Base-by-base conservation (phyloP, 106 monocot species). In the Platanthera zijinensis region DNA sequence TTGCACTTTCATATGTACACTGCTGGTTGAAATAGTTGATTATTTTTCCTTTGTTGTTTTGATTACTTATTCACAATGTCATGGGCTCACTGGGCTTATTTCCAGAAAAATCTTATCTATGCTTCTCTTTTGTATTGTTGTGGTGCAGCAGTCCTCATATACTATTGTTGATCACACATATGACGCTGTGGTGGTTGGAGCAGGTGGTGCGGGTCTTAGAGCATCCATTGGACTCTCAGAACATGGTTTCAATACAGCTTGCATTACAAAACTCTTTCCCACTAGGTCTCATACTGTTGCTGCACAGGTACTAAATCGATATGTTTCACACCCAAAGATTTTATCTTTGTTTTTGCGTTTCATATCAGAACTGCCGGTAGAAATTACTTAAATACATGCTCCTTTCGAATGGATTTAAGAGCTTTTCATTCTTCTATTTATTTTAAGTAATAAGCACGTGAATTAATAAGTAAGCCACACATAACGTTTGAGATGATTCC, bases 151-250 rank as follows among this genome's bases (percentile, higher is more conserved):
- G 62, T 86, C 86, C 51, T 86, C 86, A 3, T 91, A 91, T 71
- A 91, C 88, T 6, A 63, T 91, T 53, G 91, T 91, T 28, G 88
- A 91, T 80, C 91, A 91, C 76, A 84, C 85, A 17, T 91, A 91
- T 74, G 91, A 91, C 82, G 91, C 88, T 39, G 88, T 91, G 9
- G 91, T 91, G n/a, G 86, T 91, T n/a, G 91, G 88, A 69, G 91
- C 91, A 30, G 91, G 88, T 8, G 91, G 91, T 57, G 91, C 91
- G 8, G 88, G 91, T 46, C 88, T 91, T 11, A 82, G 88, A 64
- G 86, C 91, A 7, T 84, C 91, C 3, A 91, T 91, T 77, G 88
- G 91, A 0, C 88, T 91, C 11, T 91, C 88, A 6, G 91, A 91
- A 77, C 84, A 91, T 64, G 88, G 91, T 0, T 91, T 91, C 70